Percentiles rank a stretch among this genome's conserved stretches.
Conservation (phyloP, 116 monocot species). For the Zostera marina region DNA sequence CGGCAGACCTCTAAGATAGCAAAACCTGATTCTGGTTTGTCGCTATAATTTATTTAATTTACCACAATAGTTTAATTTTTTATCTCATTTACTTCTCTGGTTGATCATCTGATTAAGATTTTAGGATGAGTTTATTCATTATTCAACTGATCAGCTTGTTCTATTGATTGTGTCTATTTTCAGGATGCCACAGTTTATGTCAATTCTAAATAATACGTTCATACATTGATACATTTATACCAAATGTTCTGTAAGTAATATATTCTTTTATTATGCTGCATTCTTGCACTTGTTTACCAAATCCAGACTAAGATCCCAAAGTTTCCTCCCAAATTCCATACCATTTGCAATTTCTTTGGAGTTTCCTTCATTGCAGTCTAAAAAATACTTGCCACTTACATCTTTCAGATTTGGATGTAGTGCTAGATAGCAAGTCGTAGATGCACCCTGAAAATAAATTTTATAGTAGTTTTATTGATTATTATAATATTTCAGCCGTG, state of each 20-base stretch:
- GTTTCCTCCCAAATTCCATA: slow-evolving; percentile 20
- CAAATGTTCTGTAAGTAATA: background rate
- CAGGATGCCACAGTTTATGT: too few species aligned
- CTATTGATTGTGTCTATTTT: too few species aligned
- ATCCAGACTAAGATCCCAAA: slow-evolving; percentile 13
- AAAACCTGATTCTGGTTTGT: too few species aligned
- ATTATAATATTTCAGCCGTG: background rate
- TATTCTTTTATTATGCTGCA: background rate
- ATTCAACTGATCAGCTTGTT: too few species aligned
- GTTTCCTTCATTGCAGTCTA: slow-evolving; percentile 38
- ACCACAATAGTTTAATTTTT: too few species aligned
- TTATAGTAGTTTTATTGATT: background rate
- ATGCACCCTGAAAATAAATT: slow-evolving; percentile 31
- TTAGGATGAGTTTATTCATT: too few species aligned
- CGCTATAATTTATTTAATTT: too few species aligned
- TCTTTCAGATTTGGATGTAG: slow-evolving; percentile 29
- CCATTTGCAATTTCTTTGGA: slow-evolving; percentile 22
- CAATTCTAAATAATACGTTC: too few species aligned
- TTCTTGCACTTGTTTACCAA: slow-evolving; percentile 4
- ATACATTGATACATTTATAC: too few species aligned
- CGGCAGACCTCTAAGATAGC: too few species aligned
- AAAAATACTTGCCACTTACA: slow-evolving; percentile 45
- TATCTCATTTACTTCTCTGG: too few species aligned
- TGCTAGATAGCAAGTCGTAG: slow-evolving; percentile 58
- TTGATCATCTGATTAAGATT: too few species aligned